A percentile compares a stretch with the other conserved stretches of the same genome.
These are phyloP conservation scores for Fomitopsis pulvina DNA, from an alignment of 768 basidiomycete genomes.

Conservation along the genomic window DNA sequence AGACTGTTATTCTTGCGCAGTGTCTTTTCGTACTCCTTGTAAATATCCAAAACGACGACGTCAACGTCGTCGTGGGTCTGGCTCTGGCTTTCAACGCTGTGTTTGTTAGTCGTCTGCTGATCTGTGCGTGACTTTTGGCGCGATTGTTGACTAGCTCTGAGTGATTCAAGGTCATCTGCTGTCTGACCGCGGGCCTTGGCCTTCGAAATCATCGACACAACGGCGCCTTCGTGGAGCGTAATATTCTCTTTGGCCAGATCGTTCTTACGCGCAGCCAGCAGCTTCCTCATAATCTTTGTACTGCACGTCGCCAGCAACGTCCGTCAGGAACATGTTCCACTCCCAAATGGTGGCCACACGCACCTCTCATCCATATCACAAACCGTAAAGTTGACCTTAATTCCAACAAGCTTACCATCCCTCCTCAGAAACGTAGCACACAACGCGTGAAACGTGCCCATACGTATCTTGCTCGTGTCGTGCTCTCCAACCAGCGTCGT, in stretches of 20 bases:
- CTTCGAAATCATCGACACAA: slow-evolving; percentile 63
- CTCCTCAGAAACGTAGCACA: slow-evolving; percentile 69
- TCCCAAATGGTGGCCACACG: slow-evolving; percentile 10
- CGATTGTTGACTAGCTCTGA: not conserved
- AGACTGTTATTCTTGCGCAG: slow-evolving; percentile 61
- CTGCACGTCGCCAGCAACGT: slow-evolving; percentile 37
- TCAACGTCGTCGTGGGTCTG: not conserved
- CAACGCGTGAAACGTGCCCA: slow-evolving; percentile 78
- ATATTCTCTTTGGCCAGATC: slow-evolving; percentile 40
- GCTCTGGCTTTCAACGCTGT: not conserved
- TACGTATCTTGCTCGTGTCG: slow-evolving; percentile 43
- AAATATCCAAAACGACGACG: slow-evolving; percentile 44
- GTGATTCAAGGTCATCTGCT: slow-evolving; percentile 37
- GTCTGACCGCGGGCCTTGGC: slow-evolving; percentile 56
- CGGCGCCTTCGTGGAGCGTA: slow-evolving; percentile 45
- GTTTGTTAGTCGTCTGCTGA: not conserved
- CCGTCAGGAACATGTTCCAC: not conserved
- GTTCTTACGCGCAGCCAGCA: slow-evolving; percentile 53
- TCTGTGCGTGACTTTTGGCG: not conserved
- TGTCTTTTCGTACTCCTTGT: slow-evolving; percentile 57
- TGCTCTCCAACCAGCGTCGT: slow-evolving; percentile 58
- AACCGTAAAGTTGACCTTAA: slow-evolving; percentile 74
- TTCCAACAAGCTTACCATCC: slow-evolving; percentile 47
- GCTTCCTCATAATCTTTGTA: slow-evolving; percentile 56
- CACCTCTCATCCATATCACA: slow-evolving; percentile 80